These are phyloP conservation scores for Gossypium mustelinum DNA, from an alignment of 345 rosid species.

Conservation along the genomic window DNA sequence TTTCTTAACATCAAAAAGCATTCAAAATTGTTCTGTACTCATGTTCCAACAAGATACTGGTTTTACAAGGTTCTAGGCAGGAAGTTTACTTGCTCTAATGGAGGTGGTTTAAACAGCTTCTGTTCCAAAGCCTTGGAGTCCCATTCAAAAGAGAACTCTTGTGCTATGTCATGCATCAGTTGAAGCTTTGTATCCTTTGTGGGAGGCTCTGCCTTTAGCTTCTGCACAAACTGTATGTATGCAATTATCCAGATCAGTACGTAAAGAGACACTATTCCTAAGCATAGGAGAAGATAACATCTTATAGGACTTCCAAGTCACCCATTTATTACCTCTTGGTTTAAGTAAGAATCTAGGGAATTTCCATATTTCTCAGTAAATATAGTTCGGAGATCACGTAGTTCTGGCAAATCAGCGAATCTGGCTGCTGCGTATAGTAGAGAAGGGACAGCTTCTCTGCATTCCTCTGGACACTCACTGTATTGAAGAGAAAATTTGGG, in stretches of 20 bases:
- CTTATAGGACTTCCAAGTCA: background rate
- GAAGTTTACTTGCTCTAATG: conserved; percentile 22
- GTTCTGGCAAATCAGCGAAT: conserved; percentile 76
- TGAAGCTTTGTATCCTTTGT: conserved; percentile 10
- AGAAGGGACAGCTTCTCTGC: conserved; percentile 68
- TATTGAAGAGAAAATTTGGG: background rate
- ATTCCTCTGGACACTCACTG: conserved; percentile 85
- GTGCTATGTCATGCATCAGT: conserved; percentile 3
- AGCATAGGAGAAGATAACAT: background rate
- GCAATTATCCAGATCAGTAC: conserved; percentile 3
- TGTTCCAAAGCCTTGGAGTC: conserved; percentile 43
- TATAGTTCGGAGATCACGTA: conserved; percentile 56
- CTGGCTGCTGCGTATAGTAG: conserved; percentile 84
- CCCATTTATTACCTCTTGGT: conserved; percentile 47
- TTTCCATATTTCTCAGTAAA: conserved; percentile 62
- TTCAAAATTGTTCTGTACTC: background rate
- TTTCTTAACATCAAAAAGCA: background rate
- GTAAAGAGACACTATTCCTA: background rate
- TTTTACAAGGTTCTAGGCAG: background rate
- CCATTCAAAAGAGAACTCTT: conserved; percentile 34
- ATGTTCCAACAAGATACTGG: background rate
- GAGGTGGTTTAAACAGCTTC: conserved; percentile 9
- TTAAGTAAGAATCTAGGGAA: conserved; percentile 41
- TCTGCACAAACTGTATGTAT: background rate
- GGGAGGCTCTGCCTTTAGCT: conserved; percentile 9